Conservation (phyloP, 345 rosid genomes). For the Melaleuca alternifolia region DNA sequence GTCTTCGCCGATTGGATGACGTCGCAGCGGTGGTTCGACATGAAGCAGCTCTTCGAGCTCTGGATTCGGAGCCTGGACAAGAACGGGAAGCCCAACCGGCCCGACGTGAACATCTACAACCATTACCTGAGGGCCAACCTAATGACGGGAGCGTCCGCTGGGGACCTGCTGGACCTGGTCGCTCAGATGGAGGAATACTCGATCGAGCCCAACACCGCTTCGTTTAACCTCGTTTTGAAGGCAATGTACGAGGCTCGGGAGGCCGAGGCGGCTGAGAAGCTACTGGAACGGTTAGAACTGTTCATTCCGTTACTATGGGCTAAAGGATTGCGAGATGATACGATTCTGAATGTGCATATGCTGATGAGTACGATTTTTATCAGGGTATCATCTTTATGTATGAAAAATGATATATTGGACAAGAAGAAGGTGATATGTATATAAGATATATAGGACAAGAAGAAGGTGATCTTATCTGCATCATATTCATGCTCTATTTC, state of each 20-base stretch:
- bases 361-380: background rate
- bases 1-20: slow-evolving; percentile 73
- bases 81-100: slow-evolving; percentile 76
- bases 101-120: slow-evolving; percentile 63
- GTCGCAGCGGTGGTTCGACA: slow-evolving; percentile 65
- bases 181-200: slow-evolving; percentile 57
- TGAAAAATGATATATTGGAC: background rate
- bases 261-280: slow-evolving; percentile 60
- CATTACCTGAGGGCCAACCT: slow-evolving; percentile 74
- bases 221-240: slow-evolving; percentile 70
- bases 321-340: background rate
- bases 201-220: slow-evolving; percentile 59
- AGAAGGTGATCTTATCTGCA: background rate
- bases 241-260: slow-evolving; percentile 63
- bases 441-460: background rate
- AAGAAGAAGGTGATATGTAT: too few relatives aligned
- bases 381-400: background rate
- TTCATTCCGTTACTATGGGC: background rate
- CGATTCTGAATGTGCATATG: background rate
- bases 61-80: slow-evolving; percentile 77
- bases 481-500: background rate
- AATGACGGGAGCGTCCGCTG: slow-evolving; percentile 51
- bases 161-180: slow-evolving; percentile 63
- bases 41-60: slow-evolving; percentile 64
- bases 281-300: slow-evolving; percentile 56